phyloP scores from a whole-genome alignment of 257 asterid genomes.

The Scutellaria minor region DNA sequence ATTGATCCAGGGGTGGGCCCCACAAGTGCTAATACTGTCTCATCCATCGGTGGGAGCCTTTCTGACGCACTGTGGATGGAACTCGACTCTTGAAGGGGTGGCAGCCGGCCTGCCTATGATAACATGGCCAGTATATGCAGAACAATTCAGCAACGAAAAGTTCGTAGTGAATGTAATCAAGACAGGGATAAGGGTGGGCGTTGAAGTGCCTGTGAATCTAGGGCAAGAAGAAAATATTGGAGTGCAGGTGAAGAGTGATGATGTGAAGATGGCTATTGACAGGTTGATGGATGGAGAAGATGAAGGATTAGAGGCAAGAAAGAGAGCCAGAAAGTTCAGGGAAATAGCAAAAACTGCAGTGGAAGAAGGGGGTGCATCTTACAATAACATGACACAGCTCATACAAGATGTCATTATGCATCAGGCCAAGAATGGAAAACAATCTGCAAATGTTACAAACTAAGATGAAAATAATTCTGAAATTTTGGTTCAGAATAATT shows the following conservation, averaged over 20 bases:
- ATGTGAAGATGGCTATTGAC: slow-evolving; percentile 13
- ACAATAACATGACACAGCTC: slow-evolving; percentile 11
- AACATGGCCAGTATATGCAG: slow-evolving; percentile 64
- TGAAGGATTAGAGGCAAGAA: slow-evolving; percentile 46
- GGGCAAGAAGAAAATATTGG: slow-evolving; percentile 51
- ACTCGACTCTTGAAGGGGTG: slow-evolving; percentile 62
- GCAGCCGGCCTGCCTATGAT: slow-evolving; percentile 56
- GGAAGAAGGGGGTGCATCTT: slow-evolving; percentile 39
- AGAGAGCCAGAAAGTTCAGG: slow-evolving; percentile 44
- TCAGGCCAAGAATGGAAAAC: neutral
- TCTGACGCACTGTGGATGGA: slow-evolving; percentile 76
- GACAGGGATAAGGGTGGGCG: slow-evolving; percentile 56
- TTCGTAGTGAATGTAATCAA: slow-evolving; percentile 45
- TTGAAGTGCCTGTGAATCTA: slow-evolving; percentile 39
- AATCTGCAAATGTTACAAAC: neutral
- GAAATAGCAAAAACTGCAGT: slow-evolving; percentile 46
- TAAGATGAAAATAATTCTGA: neutral
- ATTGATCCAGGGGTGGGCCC: slow-evolving; percentile 44
- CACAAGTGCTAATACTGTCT: slow-evolving; percentile 40
- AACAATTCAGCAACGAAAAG: slow-evolving; percentile 70
- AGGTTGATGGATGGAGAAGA: slow-evolving; percentile 45
- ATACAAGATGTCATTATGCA: slow-evolving; percentile 16
- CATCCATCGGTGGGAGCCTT: slow-evolving; percentile 34
- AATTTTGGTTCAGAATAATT: neutral
- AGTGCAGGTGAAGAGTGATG: slow-evolving; percentile 37